These are phyloP conservation scores for Plasmodium gaboni DNA, from an alignment of 169 alveolate genomes.

Conservation along the genomic window DNA sequence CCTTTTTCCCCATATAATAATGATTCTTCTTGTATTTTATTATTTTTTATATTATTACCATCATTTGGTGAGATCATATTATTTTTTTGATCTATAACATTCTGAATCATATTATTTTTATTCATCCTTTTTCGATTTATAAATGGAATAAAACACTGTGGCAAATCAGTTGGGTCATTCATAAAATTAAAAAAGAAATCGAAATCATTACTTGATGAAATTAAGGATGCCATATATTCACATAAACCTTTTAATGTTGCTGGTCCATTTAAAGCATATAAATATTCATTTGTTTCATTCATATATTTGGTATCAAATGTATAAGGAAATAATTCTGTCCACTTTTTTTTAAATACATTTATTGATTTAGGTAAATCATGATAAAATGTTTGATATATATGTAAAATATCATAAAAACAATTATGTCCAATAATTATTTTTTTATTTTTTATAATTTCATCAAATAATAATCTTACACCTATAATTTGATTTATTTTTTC, in stretches of 20 bases:
- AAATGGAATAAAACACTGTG: constrained; percentile 58
- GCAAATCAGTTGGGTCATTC: constrained; percentile 51
- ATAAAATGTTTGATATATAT: constrained; percentile 89
- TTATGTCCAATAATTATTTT: constrained; percentile 90
- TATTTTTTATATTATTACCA: background rate
- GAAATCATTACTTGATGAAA: constrained; percentile 57
- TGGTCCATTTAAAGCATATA: constrained; percentile 82
- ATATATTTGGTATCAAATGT: constrained; percentile 89
- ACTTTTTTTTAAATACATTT: constrained; percentile 84
- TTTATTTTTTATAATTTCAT: constrained; percentile 79
- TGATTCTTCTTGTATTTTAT: background rate
- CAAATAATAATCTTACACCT: constrained; percentile 90
- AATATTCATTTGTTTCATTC: constrained; percentile 86
- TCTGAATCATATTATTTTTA: background rate
- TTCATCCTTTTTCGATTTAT: background rate
- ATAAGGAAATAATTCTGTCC: constrained; percentile 85
- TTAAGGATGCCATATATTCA: constrained; percentile 76
- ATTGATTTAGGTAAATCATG: constrained; percentile 88
- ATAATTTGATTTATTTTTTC: constrained; percentile 79
- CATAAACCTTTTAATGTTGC: constrained; percentile 87
- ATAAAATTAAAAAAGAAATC: constrained; percentile 59
- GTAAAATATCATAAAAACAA: constrained; percentile 91
- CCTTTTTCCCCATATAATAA: background rate
- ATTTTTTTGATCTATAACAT: background rate
- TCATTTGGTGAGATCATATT: background rate